Percentiles rank a stretch among this genome's conserved stretches.
Conservation (phyloP, 2,329 filamentous ascomycete species). For the Dothistroma pini region DNA sequence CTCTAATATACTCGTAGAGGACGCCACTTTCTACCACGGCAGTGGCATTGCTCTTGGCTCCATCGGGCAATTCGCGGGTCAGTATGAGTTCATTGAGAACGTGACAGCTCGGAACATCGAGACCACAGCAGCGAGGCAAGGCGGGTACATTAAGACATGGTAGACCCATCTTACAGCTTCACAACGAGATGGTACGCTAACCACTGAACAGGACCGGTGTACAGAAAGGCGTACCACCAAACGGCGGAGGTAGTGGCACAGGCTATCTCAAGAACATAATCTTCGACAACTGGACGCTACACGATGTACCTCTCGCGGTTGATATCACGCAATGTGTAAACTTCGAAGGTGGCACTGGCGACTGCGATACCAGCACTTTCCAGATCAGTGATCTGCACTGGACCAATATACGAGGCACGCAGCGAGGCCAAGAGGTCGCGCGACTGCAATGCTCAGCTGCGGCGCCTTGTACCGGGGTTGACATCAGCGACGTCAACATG, state of each 20-base stretch:
- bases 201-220: constrained; percentile 39
- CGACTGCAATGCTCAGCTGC: constrained; percentile 31
- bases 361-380: constrained; percentile 36
- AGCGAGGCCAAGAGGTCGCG: constrained; percentile 19
- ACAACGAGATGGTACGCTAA: constrained; percentile 22
- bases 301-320: constrained; percentile 22
- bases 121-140: constrained; percentile 26
- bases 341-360: constrained; percentile 22
- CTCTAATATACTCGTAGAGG: constrained; percentile 51
- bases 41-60: constrained; percentile 57
- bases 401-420: constrained; percentile 31
- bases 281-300: constrained; percentile 34
- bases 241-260: constrained; percentile 56
- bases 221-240: constrained; percentile 48
- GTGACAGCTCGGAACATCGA: constrained; percentile 49
- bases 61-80: constrained; percentile 53
- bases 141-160: constrained; percentile 52
- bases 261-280: constrained; percentile 42
- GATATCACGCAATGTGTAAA: constrained; percentile 32
- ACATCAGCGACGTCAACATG: constrained; percentile 13
- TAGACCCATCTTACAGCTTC: neutral
- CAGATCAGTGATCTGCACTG: constrained; percentile 37
- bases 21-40: constrained; percentile 50
- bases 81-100: constrained; percentile 50
- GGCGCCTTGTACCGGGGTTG: constrained; percentile 28